Evolutionary conservation across 495 filamentous ascomycete genomes (phyloP), one percentile per base, ranked within the genome.

Genomic region (Neurospora sp.): DNA sequence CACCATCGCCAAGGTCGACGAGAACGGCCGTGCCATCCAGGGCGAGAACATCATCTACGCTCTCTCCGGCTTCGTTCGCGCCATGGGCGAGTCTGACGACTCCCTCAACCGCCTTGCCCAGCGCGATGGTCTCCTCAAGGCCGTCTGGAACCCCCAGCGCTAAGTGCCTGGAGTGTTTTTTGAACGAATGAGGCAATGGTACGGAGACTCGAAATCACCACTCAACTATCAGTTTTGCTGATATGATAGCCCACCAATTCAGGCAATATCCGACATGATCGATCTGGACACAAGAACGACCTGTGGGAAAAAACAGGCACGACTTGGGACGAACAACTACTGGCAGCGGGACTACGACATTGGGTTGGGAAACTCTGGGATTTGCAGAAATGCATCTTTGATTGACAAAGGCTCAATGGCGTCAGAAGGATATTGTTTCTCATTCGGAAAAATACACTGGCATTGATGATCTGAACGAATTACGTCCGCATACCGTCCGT

Each of bases 71-170:
- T 99, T 99, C 88, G 93, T 99, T 77, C 89, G 96, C 78, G 92
- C 94, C 75, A 97, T 97, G 90, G 96, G 96, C 77, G 96, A 99
- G 92, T 90, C 90, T 81, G 96, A 99, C 82, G 96, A 99, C 88
- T 89, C 91, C 77, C 83, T 99, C 82, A 99, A 99, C 90, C 86
- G 96, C 79, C 88, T 99, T 78, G 88, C 94, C 74, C 96, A 99
- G 90, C 89, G 91, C 79, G 96, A 99, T 83, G 96, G 96, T 74
- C 91, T 97, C 84, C 83, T 99, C 82, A 97, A 97, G 91, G 91
- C 87, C 81, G 96, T 99, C 79, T 99, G 96, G 96, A 91, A 89
- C 83, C 90, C 89, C 81, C 91, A 93, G 84, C 88, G 89, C 83
- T 92, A 90, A 85, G 74, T 74, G 20, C 70, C 69, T 73, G 59